phyloP scores from a whole-genome alignment of 2,329 filamentous ascomycete species.

The Zymoseptoria passerinii region DNA sequence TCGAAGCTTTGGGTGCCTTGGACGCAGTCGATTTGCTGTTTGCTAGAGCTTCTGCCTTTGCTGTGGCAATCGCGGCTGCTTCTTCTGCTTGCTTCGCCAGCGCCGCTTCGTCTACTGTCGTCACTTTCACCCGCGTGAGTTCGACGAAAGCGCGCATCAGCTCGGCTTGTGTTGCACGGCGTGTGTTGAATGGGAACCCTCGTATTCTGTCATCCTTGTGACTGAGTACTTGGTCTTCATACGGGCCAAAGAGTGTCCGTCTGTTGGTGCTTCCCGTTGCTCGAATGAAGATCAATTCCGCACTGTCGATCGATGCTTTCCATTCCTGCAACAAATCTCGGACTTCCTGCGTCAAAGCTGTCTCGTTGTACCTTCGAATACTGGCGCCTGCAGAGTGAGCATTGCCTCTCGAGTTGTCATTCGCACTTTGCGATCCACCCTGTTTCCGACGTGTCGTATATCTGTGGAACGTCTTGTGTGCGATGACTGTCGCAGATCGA shows the following conservation, averaged over 20 bases:
- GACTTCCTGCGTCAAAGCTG: conserved; percentile 81
- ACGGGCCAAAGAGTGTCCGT: conserved; percentile 79
- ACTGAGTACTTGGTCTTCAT: conserved; percentile 76
- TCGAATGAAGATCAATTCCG: conserved; percentile 79
- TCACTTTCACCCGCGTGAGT: conserved; percentile 80
- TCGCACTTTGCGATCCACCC: conserved; percentile 88
- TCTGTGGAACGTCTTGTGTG: conserved; percentile 95
- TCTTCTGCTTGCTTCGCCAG: conserved; percentile 43
- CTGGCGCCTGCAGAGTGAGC: conserved; percentile 90
- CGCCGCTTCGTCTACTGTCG: conserved; percentile 62
- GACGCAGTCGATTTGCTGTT: conserved; percentile 43
- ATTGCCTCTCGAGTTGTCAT: conserved; percentile 85
- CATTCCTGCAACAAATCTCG: conserved; percentile 72
- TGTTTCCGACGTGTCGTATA: conserved; percentile 96
- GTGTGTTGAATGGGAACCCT: conserved; percentile 87
- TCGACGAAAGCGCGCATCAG: conserved; percentile 93
- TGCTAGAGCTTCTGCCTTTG: conserved; percentile 28
- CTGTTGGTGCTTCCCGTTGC: conserved; percentile 83
- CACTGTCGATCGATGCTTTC: conserved; percentile 74
- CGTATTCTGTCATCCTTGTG: conserved; percentile 72
- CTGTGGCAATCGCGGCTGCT: conserved; percentile 34
- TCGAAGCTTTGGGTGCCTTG: conserved; percentile 57
- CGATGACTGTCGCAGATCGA: conserved; percentile 76
- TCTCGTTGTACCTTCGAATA: conserved; percentile 87
- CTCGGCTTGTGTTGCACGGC: conserved; percentile 84